These are phyloP conservation scores for Myrica gale DNA, from an alignment of 306 rosid genomes.

Conservation along the genomic window DNA sequence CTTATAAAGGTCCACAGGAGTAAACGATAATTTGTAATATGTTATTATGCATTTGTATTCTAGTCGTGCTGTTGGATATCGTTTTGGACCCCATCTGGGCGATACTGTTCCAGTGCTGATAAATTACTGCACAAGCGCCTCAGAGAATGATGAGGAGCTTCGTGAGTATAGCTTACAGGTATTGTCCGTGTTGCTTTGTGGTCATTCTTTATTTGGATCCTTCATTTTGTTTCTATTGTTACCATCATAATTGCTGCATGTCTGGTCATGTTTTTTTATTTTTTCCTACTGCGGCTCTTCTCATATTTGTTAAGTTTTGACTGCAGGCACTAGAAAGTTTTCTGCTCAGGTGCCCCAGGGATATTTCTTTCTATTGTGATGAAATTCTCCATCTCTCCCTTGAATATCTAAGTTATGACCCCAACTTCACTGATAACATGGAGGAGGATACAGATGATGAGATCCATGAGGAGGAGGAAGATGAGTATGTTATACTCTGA, in stretches of 20 bases:
- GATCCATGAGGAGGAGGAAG: conserved; percentile 90
- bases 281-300: conserved; percentile 2
- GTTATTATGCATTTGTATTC: conserved; percentile 32
- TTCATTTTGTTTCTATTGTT: neutral
- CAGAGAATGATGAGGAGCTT: conserved; percentile 98
- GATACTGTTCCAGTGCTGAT: conserved; percentile 89
- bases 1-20: neutral
- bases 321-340: conserved; percentile 89
- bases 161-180: conserved; percentile 99
- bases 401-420: conserved; percentile 90
- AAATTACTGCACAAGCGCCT: conserved; percentile 77
- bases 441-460: conserved; percentile 98
- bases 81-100: conserved; percentile 90
- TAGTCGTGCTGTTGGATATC: conserved; percentile 98
- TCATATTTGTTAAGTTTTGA: conserved; percentile 28
- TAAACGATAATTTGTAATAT: conserved; percentile 16
- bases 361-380: conserved; percentile 77
- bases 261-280: neutral
- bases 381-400: conserved; percentile 83
- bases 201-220: neutral
- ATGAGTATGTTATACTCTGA: conserved; percentile 61
- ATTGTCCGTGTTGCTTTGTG: conserved; percentile 22
- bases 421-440: conserved; percentile 98
- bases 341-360: conserved; percentile 95
- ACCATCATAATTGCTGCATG: neutral